Percentiles rank a stretch among this genome's conserved stretches.
Evolutionary conservation across 257 asterid species (phyloP).

Genomic region (Petunia secreta): DNA sequence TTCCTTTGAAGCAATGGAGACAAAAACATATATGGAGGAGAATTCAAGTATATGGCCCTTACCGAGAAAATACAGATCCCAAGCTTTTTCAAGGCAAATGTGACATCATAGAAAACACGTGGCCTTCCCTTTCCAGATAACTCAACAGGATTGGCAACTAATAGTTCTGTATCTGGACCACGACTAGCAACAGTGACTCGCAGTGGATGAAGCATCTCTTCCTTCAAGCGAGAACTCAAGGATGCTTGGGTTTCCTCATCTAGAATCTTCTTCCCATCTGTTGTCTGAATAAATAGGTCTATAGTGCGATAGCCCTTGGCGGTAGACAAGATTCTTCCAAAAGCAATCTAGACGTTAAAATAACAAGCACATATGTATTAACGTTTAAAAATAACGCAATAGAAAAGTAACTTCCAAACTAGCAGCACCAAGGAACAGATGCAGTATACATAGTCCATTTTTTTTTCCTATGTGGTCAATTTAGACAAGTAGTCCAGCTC

Average conservation of each 20-base stretch:
- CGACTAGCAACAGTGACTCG: constrained; percentile 54
- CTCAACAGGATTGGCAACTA: constrained; percentile 64
- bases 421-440: not conserved
- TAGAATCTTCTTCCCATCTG: constrained; percentile 49
- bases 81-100: constrained; percentile 49
- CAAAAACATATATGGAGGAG: not conserved
- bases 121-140: constrained; percentile 60
- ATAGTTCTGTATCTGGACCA: constrained; percentile 59
- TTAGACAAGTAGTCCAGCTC: not conserved
- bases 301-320: constrained; percentile 43
- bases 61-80: constrained; percentile 53
- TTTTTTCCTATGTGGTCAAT: not conserved
- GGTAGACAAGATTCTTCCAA: constrained; percentile 48
- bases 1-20: not conserved
- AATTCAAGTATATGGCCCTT: constrained; percentile 23
- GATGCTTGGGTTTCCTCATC: constrained; percentile 42
- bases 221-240: constrained; percentile 46
- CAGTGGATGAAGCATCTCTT: constrained; percentile 58
- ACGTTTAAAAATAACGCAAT: not conserved
- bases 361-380: constrained; percentile 23
- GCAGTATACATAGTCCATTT: not conserved
- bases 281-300: constrained; percentile 49
- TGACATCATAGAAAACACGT: constrained; percentile 50
- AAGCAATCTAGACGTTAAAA: constrained; percentile 41
- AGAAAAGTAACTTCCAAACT: not conserved